Percentiles rank a stretch among this genome's conserved stretches.
Evolutionary conservation across 306 rosid species (phyloP).

Genomic region (Vicia villosa): DNA sequence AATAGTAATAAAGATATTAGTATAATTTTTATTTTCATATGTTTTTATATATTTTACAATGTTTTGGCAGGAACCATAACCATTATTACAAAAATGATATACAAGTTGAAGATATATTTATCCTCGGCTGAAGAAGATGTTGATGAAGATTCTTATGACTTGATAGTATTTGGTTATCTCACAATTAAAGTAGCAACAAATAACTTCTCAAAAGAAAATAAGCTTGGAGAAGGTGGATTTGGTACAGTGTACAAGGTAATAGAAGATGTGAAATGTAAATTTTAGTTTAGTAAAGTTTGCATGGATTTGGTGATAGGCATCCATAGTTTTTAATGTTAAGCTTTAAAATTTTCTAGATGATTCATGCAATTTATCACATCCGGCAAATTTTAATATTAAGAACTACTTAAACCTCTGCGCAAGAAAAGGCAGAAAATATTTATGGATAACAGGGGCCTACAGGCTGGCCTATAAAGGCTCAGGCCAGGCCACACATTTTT

Average conservation of each 20-base stretch:
- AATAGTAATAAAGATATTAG: neutral
- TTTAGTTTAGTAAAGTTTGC: neutral
- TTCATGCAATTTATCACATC: too few relatives aligned
- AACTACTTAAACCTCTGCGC: too few relatives aligned
- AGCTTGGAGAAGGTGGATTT: conserved; percentile 62
- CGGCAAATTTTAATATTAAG: too few relatives aligned
- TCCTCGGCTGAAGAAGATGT: conserved; percentile 32
- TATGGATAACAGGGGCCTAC: too few relatives aligned
- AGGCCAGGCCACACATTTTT: too few relatives aligned
- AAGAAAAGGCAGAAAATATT: too few relatives aligned
- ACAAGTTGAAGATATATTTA: conserved; percentile 27
- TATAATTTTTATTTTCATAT: neutral
- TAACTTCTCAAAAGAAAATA: conserved; percentile 49
- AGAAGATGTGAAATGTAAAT: neutral
- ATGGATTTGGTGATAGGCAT: too few relatives aligned
- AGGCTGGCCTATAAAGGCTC: too few relatives aligned
- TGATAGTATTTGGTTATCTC: conserved; percentile 39
- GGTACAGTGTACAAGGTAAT: conserved; percentile 59
- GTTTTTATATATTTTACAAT: neutral
- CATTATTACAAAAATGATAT: conserved; percentile 18
- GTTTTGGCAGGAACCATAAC: conserved; percentile 24
- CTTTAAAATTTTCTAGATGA: too few relatives aligned
- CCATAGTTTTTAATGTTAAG: too few relatives aligned
- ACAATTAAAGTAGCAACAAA: conserved; percentile 50
- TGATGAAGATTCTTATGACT: conserved; percentile 30